phyloP scores from a whole-genome alignment of 2,329 filamentous ascomycete species.

The Didymella glomerata region DNA sequence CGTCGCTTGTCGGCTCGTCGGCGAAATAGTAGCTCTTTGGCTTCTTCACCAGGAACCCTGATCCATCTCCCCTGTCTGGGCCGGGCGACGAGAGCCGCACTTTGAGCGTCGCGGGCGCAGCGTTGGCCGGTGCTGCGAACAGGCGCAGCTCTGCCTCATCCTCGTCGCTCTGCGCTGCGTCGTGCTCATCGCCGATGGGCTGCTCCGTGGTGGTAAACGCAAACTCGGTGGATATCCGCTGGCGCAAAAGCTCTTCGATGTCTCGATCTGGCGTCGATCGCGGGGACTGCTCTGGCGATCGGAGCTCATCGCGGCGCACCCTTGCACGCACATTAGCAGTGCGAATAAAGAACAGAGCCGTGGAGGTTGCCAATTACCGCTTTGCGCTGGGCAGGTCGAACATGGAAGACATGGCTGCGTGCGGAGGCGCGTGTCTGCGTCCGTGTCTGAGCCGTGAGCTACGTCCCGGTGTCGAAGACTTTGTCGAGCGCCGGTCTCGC shows the following conservation, averaged over 20 bases:
- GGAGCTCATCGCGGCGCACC: constrained; percentile 47
- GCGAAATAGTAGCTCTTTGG: constrained; percentile 49
- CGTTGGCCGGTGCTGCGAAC: constrained; percentile 41
- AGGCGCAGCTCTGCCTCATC: constrained; percentile 48
- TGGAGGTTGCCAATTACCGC: constrained; percentile 27
- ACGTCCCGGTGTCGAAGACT: constrained; percentile 1
- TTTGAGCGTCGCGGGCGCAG: constrained; percentile 36
- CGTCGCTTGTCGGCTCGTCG: constrained; percentile 36
- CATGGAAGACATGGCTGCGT: constrained; percentile 31
- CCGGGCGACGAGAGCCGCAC: constrained; percentile 47
- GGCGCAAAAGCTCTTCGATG: constrained; percentile 42
- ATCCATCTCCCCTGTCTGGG: constrained; percentile 31
- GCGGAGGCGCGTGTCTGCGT: too few species aligned
- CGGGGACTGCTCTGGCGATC: constrained; percentile 44
- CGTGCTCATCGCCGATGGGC: constrained; percentile 1
- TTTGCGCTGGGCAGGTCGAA: constrained; percentile 38
- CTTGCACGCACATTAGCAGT: constrained; percentile 25
- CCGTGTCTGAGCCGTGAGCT: constrained; percentile 8
- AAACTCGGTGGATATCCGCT: constrained; percentile 35
- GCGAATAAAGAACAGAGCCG: background rate
- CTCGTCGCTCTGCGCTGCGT: constrained; percentile 27
- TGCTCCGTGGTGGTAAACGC: constrained; percentile 32
- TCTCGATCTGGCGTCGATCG: constrained; percentile 48
- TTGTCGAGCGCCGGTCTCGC: constrained; percentile 10
- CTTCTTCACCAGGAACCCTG: constrained; percentile 41